Base-by-base conservation (phyloP, 306 rosid species). In the Chamaecrista fasciculata region DNA sequence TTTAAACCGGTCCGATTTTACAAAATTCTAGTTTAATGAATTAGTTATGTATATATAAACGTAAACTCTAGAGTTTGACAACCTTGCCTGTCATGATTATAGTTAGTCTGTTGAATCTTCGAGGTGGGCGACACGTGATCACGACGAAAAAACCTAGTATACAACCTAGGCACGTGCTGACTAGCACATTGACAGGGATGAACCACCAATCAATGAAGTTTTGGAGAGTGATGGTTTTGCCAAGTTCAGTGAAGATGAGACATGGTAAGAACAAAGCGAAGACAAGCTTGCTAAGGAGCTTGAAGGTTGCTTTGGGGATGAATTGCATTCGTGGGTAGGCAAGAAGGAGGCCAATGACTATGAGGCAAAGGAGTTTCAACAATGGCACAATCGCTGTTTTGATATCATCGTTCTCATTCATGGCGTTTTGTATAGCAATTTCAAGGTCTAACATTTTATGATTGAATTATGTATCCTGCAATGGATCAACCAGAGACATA, bases 231-330 rank as follows among this genome's bases (percentile, higher is more conserved):
- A 85, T 85, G 25, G 83, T 80, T 63, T 53, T 76, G 34, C 87
- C 93, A 4, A 85, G 78, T 62, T 82, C 86, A 8, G 77, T 70
- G 62, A 84, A 87, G 53, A 85, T 84, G 31, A 85, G 65, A 70
- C 90, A 87, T 7, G 93, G 87, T 73, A 87, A 73, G 78, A 87
- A 85, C 63, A 86, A 62, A 28, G 85, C 87, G 36, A 84, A 87
- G 46, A 84, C 92, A 57, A 84, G 85, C 65, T 84, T 77, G 74
- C 89, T 79, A 9, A 87, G 82, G 29, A 84, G 87, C 65, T 61
- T 84, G 18, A 79, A 80, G 2, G 92, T 81, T 1, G 74, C 84
- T 70, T 14, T 84, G 2, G 89, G 89, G 62, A 87, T 80, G n/a
- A 84, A 31, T 62, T 72, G 65, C 16, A 29, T 48, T 69, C 47